A percentile compares a stretch with the other conserved stretches of the same genome.
Evolutionary conservation across 2,329 filamentous ascomycete genomes (phyloP).

Genomic region (Madurella mycetomatis): DNA sequence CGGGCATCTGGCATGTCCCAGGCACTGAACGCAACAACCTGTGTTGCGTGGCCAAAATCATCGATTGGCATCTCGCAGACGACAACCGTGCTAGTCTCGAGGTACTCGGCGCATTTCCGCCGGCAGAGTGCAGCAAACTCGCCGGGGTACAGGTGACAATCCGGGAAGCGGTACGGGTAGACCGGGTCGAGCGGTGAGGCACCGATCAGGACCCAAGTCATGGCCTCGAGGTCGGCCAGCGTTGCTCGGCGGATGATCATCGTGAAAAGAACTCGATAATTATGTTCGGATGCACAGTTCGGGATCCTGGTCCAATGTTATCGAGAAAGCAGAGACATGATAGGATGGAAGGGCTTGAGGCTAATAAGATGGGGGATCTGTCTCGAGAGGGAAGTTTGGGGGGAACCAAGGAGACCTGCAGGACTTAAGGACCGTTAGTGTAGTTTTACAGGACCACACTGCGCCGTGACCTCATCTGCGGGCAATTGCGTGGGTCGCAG

Average conservation of each 20-base stretch:
- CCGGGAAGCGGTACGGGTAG: slow-evolving; percentile 26
- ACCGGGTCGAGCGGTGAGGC: slow-evolving; percentile 24
- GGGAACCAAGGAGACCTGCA: too few relatives aligned
- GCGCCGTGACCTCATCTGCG: too few relatives aligned
- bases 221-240: slow-evolving; percentile 22
- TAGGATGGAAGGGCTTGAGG: too few relatives aligned
- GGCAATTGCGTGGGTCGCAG: too few relatives aligned
- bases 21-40: slow-evolving; percentile 23
- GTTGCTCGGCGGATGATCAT: slow-evolving; percentile 25
- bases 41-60: neutral
- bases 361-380: too few relatives aligned
- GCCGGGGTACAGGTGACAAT: slow-evolving; percentile 20
- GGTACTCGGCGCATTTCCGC: slow-evolving; percentile 24
- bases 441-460: too few relatives aligned
- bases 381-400: too few relatives aligned
- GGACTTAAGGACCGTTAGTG: too few relatives aligned
- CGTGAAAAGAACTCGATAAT: neutral
- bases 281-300: too few relatives aligned
- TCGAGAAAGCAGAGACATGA: too few relatives aligned
- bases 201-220: slow-evolving; percentile 22
- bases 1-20: slow-evolving; percentile 18
- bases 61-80: slow-evolving; percentile 23
- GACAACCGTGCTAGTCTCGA: slow-evolving; percentile 22
- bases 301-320: too few relatives aligned
- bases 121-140: slow-evolving; percentile 22